Percentiles rank a stretch among this genome's conserved stretches.
Evolutionary conservation across 2,329 filamentous ascomycete species (phyloP).

Genomic region (Penicillium sp.): DNA sequence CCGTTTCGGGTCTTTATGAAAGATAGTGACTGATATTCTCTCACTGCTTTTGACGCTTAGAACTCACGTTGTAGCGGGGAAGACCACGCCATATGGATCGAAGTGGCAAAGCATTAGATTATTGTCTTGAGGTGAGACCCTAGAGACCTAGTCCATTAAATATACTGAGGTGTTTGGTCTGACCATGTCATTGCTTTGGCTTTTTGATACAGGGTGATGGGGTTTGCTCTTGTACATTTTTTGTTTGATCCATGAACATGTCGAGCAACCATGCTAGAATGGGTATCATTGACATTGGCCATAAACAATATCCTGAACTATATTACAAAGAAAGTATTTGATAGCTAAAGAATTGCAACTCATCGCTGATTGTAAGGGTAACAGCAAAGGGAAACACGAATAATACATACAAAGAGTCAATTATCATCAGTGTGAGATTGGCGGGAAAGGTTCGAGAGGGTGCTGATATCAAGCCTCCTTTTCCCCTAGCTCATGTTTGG

Average conservation of each 20-base stretch:
- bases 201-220: too few species aligned
- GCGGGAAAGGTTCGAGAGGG: not conserved
- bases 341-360: not conserved
- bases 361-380: not conserved
- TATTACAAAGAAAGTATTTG: conserved; percentile 17
- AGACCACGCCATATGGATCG: too few species aligned
- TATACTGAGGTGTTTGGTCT: too few species aligned
- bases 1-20: too few species aligned
- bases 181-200: too few species aligned
- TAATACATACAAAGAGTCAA: not conserved
- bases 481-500: conserved; percentile 10
- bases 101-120: too few species aligned
- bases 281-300: conserved; percentile 24
- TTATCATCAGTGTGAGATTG: conserved; percentile 8
- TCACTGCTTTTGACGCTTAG: too few species aligned
- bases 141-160: too few species aligned
- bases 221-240: too few species aligned
- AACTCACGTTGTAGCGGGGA: too few species aligned
- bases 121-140: too few species aligned
- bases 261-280: conserved; percentile 7
- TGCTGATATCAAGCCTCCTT: conserved; percentile 6
- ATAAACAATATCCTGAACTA: conserved; percentile 19
- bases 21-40: too few species aligned
- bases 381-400: not conserved
- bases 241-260: not conserved